Base-by-base conservation (phyloP, 2,329 filamentous ascomycete genomes). In the Didymella glomerata region DNA sequence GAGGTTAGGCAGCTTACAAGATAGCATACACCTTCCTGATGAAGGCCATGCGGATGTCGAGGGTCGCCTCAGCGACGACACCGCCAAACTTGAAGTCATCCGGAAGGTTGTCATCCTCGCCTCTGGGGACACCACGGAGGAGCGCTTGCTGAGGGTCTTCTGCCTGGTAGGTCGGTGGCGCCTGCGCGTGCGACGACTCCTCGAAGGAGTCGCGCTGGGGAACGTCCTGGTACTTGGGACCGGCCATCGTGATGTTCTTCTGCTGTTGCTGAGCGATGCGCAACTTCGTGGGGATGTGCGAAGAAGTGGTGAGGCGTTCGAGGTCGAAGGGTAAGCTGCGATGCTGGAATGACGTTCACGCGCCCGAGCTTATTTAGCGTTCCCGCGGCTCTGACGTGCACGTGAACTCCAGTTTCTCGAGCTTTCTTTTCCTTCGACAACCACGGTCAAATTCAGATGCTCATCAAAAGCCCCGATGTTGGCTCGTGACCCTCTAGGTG, bases 21-120 rank as follows among this genome's bases (percentile, higher is more conserved):
- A 99, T 99, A 59, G 93, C 90, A 81, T 99, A 99, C 75, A 99
- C 95, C 84, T 98, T 98, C 79, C 93, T 90, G 70, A 97, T 85
- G 79, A 97, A 99, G 79, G 95, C 91, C 88, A 97, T 96, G 69
- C 94, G 91, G 76, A 99, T 97, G 73, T 96, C 93, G 74, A 98
- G 84, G 20, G 93, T 96, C 46, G 92, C 94, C 82, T 98, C 95
- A 67, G 93, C 90, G 60, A 98, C 93, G 18, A 90, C 92, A 62
- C 93, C 93, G 69, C 94, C 95, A 75, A 96, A 98, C 85, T 97
- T 98, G 87, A 98, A 98, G 79, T 98, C 94, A 81, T 98, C 94
- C 1, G 94, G 94, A 44, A 98, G 77, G 73, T 97, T 96, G 80
- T 97, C 94, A 74, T 93, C 88, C 78, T 93, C 93, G 75, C 84